Evolutionary conservation across 2,329 filamentous ascomycete species (phyloP), one percentile per base, ranked within the genome.

Genomic region (Pyrenophora graminea): DNA sequence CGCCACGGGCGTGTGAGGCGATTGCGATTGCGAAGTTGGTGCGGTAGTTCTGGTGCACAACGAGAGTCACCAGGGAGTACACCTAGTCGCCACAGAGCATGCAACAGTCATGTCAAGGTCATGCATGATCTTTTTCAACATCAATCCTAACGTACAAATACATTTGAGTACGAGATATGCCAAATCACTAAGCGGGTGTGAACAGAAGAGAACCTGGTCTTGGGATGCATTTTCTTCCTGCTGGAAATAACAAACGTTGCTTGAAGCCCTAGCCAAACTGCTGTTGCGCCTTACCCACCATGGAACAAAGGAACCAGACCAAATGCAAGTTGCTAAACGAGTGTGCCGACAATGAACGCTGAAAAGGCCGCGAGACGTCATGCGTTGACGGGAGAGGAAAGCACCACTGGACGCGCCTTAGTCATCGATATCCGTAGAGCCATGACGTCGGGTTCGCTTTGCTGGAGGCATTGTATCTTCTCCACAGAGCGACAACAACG

Each of bases 401-500:
- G 31, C 34, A 39, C 49, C 46, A 47, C 48, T 44, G 19, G 44
- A 23, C 10, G n/a, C 37, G 39, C 17, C 36, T 31, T 40, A 40
- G 39, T 47, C 39, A 42, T 39, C 39, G 19, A 46, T 13, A 39
- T 39, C 15, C 39, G 44, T 58, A 17, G 62, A 67, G n/a, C 56
- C 61, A 32, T 62, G 63, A 45, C 70, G 67, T 49, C 15, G 15
- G 15, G 64, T 66, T 18, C 72, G 67, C 51, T 70, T 72, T 13
- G 50, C 39, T 8, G 53, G 45, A 18, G 56, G 61, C 37, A 69
- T 52, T n/a, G 49, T 34, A 13, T 54, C 39, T 38, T 68, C 68
- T 13, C 56, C 53, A 27, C 62, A 58, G 9, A 77, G 59, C 37
- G 64, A 62, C 43, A 74, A 51, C 49, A 77, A 56, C 42, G 66